These are phyloP conservation scores for Saccharomyces pastorianus DNA, from an alignment of 1,139 yeast species.

Conservation along the genomic window DNA sequence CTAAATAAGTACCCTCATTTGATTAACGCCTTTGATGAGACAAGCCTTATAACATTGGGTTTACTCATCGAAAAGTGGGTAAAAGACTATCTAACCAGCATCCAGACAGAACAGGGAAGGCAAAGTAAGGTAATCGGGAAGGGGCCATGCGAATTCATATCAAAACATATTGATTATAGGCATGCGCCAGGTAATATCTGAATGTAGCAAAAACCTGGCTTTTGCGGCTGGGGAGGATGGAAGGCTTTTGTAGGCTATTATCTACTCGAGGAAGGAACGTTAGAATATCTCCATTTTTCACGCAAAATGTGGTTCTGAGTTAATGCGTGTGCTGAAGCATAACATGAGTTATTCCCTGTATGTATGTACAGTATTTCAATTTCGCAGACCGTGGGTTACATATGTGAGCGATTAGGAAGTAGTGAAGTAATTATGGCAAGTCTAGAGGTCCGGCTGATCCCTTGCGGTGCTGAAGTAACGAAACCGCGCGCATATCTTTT, in stretches of 20 bases:
- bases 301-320: background rate
- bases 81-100: slow-evolving; percentile 18
- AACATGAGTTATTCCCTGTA: background rate
- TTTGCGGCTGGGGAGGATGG: too few species aligned
- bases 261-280: background rate
- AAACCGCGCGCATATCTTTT: background rate
- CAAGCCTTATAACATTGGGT: slow-evolving; percentile 27
- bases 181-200: slow-evolving; percentile 25
- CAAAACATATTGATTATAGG: slow-evolving; percentile 23
- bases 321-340: background rate
- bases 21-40: slow-evolving; percentile 26
- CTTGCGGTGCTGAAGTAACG: background rate
- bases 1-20: slow-evolving; percentile 28
- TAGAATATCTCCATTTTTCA: background rate
- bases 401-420: background rate
- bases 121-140: slow-evolving; percentile 6
- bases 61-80: slow-evolving; percentile 29
- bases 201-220: background rate
- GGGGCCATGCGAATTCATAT: slow-evolving; percentile 18
- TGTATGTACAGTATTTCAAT: too few species aligned
- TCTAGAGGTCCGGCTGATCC: background rate
- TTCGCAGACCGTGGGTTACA: background rate
- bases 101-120: slow-evolving; percentile 3
- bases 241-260: background rate
- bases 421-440: background rate